Base-by-base conservation (phyloP, 495 filamentous ascomycete species). In the Xeromyces bisporus region DNA sequence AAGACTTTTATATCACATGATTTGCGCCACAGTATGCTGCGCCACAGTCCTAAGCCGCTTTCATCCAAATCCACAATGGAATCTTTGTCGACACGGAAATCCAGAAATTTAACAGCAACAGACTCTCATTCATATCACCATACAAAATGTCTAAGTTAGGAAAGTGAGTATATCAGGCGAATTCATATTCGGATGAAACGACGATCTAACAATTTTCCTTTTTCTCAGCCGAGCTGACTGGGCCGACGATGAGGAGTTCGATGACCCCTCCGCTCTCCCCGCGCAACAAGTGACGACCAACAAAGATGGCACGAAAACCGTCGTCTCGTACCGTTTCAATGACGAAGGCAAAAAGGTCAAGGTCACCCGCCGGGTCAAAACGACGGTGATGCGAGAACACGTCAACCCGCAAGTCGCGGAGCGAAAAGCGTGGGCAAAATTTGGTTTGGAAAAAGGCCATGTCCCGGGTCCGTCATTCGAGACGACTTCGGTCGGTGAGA, bases 391-490 rank as follows among this genome's bases (percentile, higher is more conserved):
- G 44, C 77, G 80, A 50, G 82, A 92, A 56, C 70, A 83, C 37
- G 89, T 96, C 46, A 94, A 94, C 69, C 89, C 91, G 16, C 82
- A 84, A 40, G 84, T 96, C 25, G 89, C 89, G 26, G 85, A 91
- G 63, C 82, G 89, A 42, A 77, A 84, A 51, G 62, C 68, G 40
- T 94, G 87, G 89, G 36, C 67, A 36, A 97, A 97, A 59, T 96
- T 97, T 55, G 89, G 89, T 14, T 58, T 73, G 29, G 89, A 96
- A 55, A 74, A 76, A 45, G 69, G 66, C 58, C 76, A 73, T 56
- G 55, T 65, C 14, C 43, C 62, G 7, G 77, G 77, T 6, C 78
- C 78, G 7, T 67, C 71, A 23, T 64, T 72, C 43, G 85, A 93
- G 47, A 97, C 89, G 27, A 97, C 89, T 29, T 77, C 68, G 34